These are phyloP conservation scores for Saccharomyces uvarum DNA, from an alignment of 1,139 yeast species.

Conservation along the genomic window DNA sequence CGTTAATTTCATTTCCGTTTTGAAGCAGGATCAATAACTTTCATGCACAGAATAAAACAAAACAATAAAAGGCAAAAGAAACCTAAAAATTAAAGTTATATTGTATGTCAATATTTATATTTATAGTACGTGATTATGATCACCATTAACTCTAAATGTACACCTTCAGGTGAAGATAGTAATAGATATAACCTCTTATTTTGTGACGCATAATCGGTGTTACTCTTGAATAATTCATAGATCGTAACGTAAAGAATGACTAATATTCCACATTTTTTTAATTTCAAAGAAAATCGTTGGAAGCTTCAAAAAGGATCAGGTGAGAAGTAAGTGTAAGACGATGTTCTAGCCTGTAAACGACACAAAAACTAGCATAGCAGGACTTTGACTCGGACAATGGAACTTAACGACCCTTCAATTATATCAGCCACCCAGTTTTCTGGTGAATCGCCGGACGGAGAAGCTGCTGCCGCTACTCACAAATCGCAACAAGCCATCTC, in stretches of 20 bases:
- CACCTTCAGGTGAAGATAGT: not conserved
- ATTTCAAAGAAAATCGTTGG: not conserved
- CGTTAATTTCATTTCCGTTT: not conserved
- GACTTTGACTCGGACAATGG: not conserved
- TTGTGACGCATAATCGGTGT: not conserved
- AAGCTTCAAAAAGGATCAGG: slow-evolving; percentile 1
- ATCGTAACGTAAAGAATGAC: not conserved
- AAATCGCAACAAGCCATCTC: not conserved
- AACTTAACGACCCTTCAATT: slow-evolving; percentile 7
- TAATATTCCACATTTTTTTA: not conserved
- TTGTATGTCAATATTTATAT: not conserved
- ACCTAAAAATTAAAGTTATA: not conserved
- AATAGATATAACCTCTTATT: not conserved
- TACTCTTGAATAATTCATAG: not conserved
- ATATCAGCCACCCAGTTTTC: slow-evolving; percentile 1
- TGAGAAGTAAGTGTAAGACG: not conserved
- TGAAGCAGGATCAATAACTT: not conserved
- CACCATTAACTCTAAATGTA: not conserved
- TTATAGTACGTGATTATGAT: not conserved
- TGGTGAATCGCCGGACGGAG: not conserved
- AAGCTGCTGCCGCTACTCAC: not conserved
- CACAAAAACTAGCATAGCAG: not conserved
- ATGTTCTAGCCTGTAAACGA: not conserved
- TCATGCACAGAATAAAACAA: not conserved
- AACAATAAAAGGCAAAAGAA: not conserved